Evolutionary conservation across 208 protist genomes (phyloP).

Genomic region (Trypanosoma cruzi): DNA sequence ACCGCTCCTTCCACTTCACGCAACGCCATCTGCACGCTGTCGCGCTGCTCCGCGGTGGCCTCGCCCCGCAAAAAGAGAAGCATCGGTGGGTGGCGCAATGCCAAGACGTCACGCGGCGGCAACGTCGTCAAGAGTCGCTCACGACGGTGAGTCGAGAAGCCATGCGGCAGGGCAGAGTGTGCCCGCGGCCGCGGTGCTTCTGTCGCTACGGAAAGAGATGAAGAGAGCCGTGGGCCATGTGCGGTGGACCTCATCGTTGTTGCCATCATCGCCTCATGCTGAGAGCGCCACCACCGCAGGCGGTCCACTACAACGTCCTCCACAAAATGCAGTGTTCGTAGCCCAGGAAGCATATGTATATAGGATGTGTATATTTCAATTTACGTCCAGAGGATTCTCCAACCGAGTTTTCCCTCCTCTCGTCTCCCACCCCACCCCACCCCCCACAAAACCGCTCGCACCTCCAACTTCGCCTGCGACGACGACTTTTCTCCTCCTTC

Average conservation of each 20-base stretch:
- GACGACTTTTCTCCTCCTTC: not conserved
- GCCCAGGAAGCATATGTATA: slow-evolving; percentile 1
- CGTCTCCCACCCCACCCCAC: no score
- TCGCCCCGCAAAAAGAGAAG: slow-evolving; percentile 33
- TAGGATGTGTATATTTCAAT: no score
- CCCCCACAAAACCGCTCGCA: not conserved
- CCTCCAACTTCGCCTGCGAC: not conserved
- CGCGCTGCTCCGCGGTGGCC: not conserved
- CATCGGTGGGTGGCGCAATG: slow-evolving; percentile 59
- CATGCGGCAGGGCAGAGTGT: not conserved
- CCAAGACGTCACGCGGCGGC: slow-evolving; percentile 29
- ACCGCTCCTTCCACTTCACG: slow-evolving; percentile 31
- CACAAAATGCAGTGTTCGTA: not conserved
- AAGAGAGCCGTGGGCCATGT: no score
- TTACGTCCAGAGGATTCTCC: no score
- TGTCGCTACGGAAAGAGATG: not conserved
- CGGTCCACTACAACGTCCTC: slow-evolving; percentile 55
- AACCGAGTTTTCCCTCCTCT: not conserved
- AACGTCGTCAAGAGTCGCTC: no score
- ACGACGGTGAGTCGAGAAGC: not conserved
- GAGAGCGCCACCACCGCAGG: slow-evolving; percentile 68
- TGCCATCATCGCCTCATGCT: slow-evolving; percentile 25
- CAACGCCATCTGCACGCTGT: slow-evolving; percentile 14
- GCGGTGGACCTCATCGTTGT: not conserved
- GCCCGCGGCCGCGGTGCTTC: not conserved